phyloP scores from a whole-genome alignment of 176 grass and related monocot species.

The Eremochloa ophiuroides region DNA sequence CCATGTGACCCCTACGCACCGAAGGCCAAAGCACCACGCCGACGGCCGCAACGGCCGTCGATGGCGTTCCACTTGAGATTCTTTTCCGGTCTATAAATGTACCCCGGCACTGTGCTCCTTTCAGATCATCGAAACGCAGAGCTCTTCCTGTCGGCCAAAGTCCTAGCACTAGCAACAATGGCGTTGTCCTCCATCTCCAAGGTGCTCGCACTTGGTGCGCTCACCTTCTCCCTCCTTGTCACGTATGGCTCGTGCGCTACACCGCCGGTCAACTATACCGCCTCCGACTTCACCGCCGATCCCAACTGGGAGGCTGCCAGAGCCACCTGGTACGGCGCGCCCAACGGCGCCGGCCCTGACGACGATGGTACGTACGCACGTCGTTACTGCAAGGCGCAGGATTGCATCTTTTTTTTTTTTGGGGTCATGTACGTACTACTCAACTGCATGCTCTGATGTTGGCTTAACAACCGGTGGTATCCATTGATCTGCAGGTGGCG shows the following conservation, averaged over 20 bases:
- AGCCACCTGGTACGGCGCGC: conserved; percentile 75
- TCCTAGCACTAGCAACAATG: background rate
- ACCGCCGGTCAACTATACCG: background rate
- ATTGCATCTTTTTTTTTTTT: background rate
- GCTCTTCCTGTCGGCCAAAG: background rate
- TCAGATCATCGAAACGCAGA: conserved; percentile 4
- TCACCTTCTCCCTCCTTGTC: conserved; percentile 27
- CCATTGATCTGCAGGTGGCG: conserved; percentile 42
- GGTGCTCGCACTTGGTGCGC: background rate
- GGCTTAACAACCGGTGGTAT: background rate
- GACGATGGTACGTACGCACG: conserved; percentile 47
- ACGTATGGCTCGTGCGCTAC: background rate
- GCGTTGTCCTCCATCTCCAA: background rate
- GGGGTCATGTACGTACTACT: background rate
- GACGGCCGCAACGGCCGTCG: conserved; percentile 9
- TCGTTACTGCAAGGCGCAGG: background rate
- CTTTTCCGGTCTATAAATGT: conserved; percentile 34
- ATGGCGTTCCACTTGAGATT: background rate
- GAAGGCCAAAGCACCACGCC: background rate
- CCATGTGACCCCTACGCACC: conserved; percentile 45
- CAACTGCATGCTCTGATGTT: background rate
- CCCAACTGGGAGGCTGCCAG: conserved; percentile 31
- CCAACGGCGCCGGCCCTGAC: conserved; percentile 48
- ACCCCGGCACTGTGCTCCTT: background rate
- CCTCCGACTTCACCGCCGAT: conserved; percentile 9